These are phyloP conservation scores for Moesziomyces parantarcticus DNA, from an alignment of 1,284 basidiomycete genomes.

Conservation along the genomic window DNA sequence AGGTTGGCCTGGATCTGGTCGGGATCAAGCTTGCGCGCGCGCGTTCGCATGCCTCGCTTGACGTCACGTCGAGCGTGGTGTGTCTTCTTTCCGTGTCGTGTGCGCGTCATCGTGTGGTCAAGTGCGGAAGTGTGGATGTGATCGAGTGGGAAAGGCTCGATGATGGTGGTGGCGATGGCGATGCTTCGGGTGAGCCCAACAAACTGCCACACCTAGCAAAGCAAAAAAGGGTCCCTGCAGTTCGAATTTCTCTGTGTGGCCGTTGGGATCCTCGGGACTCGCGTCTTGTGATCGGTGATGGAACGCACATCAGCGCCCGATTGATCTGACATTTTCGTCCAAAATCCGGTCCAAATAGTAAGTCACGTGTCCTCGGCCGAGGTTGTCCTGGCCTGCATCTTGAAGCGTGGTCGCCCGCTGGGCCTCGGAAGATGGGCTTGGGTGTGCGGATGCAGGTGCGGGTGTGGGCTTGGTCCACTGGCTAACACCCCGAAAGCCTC, in stretches of 20 bases:
- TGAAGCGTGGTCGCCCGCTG: neutral
- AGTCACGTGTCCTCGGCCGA: conserved; percentile 13
- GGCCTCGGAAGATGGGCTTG: conserved; percentile 3
- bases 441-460: no score
- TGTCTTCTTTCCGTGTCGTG: conserved; percentile 63
- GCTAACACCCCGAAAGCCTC: conserved; percentile 1
- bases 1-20: conserved; percentile 66
- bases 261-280: no score
- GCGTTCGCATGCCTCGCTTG: conserved; percentile 63
- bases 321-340: no score
- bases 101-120: conserved; percentile 55
- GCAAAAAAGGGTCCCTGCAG: no score
- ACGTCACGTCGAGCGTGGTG: conserved; percentile 66
- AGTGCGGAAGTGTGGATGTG: neutral
- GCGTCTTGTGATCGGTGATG: no score
- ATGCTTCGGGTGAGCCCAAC: neutral
- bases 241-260: no score
- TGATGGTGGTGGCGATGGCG: neutral
- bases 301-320: no score
- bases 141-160: no score
- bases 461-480: no score
- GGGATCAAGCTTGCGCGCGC: conserved; percentile 64
- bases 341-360: no score
- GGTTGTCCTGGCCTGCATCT: neutral
- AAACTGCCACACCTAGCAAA: neutral